Conservation (phyloP, 495 filamentous ascomycete species). For the Thermothielavioides terrestris region DNA sequence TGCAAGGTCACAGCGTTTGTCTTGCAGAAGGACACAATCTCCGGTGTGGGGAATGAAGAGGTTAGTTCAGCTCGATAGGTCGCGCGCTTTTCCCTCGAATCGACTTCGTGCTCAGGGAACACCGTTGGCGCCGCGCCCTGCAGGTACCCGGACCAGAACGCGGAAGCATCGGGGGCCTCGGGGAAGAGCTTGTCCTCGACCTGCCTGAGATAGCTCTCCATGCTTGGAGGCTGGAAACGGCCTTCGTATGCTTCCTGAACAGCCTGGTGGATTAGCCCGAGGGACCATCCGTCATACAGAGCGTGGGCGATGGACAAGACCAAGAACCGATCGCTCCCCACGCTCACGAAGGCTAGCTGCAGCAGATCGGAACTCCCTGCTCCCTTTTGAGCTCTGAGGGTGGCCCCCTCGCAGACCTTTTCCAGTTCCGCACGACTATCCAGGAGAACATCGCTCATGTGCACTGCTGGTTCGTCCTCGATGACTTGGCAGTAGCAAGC, state of each 20-base stretch:
- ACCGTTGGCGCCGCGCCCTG: constrained; percentile 37
- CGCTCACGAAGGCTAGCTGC: constrained; percentile 34
- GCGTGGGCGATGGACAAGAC: constrained; percentile 69
- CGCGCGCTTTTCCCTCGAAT: neutral
- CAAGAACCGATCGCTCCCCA: constrained; percentile 37
- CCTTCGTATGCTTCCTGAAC: constrained; percentile 50
- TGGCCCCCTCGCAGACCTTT: constrained; percentile 22
- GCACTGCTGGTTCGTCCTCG: constrained; percentile 19
- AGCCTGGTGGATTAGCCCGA: constrained; percentile 57
- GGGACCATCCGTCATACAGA: constrained; percentile 70
- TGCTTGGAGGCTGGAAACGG: constrained; percentile 26
- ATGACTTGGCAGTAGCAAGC: constrained; percentile 60
- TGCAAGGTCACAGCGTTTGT: constrained; percentile 52
- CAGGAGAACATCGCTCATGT: constrained; percentile 13
- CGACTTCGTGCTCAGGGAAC: constrained; percentile 12
- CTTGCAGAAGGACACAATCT: constrained; percentile 47
- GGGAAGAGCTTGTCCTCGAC: constrained; percentile 31
- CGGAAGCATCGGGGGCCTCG: constrained; percentile 29
- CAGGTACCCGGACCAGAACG: constrained; percentile 55
- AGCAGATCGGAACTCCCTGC: constrained; percentile 26
- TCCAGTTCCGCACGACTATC: constrained; percentile 17
- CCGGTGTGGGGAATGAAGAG: constrained; percentile 29
- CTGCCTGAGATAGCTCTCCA: constrained; percentile 34
- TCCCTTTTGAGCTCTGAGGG: constrained; percentile 18
- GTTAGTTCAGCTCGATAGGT: constrained; percentile 39